Evolutionary conservation across 2,329 filamentous ascomycete genomes (phyloP), one percentile per base, ranked within the genome.

Genomic region (Nemania abortiva): DNA sequence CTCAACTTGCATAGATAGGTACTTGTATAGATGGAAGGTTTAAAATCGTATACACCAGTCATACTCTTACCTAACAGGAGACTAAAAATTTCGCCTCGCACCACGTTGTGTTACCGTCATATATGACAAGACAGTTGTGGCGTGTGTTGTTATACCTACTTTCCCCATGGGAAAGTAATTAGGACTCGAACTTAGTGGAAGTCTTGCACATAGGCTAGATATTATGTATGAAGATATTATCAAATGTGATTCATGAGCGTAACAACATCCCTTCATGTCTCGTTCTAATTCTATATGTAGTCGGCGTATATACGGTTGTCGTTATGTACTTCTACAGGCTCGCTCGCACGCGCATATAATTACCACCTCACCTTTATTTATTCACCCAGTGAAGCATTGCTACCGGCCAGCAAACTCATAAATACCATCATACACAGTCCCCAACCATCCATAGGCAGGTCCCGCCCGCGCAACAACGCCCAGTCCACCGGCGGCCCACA

Each of bases 401-500:
- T 70, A 69, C 63, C 45, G 47, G 20, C 70, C 65, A 11, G 66
- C 68, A 9, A 52, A 69, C n/a, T 72, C 74, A 70, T 81, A 94
- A 72, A 97, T 83, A 58, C 89, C 87, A 82, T 98, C 92, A 80
- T 95, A 97, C 58, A 92, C 86, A 73, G 86, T 91, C 1, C 89
- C 93, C 63, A 97, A 85, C 94, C 94, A 98, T 0, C 94, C 94
- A 3, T 87, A 83, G 1, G 89, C 90, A 69, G 84, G 80, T 0
- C 94, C 94, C 1, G 87, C 92, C 70, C 88, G 85, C 2, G 91
- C 94, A 9, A 97, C 89, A 18, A 97, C 84, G 0, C 92, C 93
- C 39, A 98, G 79, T 0, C 92, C 91, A 3, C 95, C 95, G 0
- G 90, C 90, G 60, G 95, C 88, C 95, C 95, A 98, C n/a, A 94